Evolutionary conservation across 2,329 filamentous ascomycete genomes (phyloP).

Genomic region (Calonectria naviculata): DNA sequence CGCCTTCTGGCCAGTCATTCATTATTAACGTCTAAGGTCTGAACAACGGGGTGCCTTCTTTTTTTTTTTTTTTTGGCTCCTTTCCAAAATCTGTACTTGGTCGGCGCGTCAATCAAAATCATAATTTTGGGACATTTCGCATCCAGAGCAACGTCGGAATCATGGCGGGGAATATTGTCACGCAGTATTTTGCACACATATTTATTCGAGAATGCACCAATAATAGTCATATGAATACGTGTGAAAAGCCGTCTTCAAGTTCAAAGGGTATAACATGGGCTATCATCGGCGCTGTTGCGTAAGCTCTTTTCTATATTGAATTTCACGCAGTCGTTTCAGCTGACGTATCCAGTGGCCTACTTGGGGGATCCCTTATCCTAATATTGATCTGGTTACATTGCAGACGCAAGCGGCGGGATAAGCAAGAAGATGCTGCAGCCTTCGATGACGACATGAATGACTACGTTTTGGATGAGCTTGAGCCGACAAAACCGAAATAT

Average conservation of each 20-base stretch:
- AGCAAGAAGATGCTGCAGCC: neutral
- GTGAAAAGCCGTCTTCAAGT: neutral
- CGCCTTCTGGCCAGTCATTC: neutral
- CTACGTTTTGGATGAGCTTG: neutral
- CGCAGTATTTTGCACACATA: neutral
- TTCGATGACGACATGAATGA: slow-evolving; percentile 3
- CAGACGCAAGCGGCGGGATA: neutral
- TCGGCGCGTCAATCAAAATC: neutral
- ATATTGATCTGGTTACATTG: neutral
- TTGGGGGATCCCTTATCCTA: neutral
- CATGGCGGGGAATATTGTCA: neutral
- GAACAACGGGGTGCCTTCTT: neutral
- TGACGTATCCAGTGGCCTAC: neutral
- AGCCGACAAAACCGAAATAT: neutral
- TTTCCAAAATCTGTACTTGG: neutral
- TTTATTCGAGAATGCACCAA: neutral
- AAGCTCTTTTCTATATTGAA: neutral
- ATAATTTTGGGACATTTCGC: neutral
- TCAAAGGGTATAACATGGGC: neutral
- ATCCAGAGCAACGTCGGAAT: neutral
- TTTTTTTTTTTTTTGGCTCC: neutral
- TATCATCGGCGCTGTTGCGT: neutral
- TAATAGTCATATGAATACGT: neutral
- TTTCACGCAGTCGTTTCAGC: neutral
- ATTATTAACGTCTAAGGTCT: neutral